phyloP scores from a whole-genome alignment of 805 yeast genomes.

The Teunomyces aglyptinius region DNA sequence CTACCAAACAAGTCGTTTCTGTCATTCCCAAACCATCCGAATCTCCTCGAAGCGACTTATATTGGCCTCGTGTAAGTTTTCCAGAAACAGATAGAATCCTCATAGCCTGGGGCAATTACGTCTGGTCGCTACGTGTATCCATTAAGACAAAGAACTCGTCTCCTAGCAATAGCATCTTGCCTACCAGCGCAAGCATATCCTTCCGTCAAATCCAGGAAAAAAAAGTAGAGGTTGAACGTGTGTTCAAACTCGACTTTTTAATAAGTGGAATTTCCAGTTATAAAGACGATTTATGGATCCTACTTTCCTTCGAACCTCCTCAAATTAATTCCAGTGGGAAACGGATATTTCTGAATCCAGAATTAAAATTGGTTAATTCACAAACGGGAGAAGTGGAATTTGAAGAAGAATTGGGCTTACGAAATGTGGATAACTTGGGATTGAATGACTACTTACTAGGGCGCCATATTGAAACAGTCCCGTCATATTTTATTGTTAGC shows the following conservation, averaged over 20 bases:
- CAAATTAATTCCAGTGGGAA: constrained; percentile 17
- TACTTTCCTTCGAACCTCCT: constrained; percentile 52
- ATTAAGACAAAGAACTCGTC: constrained; percentile 8
- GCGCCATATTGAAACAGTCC: constrained; percentile 36
- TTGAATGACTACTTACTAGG: constrained; percentile 78
- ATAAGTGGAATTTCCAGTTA: constrained; percentile 80
- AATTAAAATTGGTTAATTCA: constrained; percentile 65
- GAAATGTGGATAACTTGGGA: constrained; percentile 57
- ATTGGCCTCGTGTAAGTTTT: constrained; percentile 73
- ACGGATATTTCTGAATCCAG: constrained; percentile 55
- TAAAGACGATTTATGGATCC: constrained; percentile 65
- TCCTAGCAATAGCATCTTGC: constrained; percentile 11
- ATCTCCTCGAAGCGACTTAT: constrained; percentile 68
- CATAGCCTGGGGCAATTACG: constrained; percentile 78
- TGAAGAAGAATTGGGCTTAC: constrained; percentile 74
- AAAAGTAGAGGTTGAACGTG: constrained; percentile 47
- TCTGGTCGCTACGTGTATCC: constrained; percentile 64
- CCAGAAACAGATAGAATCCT: constrained; percentile 65
- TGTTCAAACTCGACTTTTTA: constrained; percentile 46
- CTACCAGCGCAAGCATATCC: constrained; percentile 55
- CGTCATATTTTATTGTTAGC: constrained; percentile 65
- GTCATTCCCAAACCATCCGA: constrained; percentile 56
- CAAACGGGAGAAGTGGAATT: constrained; percentile 67
- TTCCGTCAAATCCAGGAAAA: constrained; percentile 45
- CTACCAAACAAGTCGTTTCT: constrained; percentile 47